A percentile compares a stretch with the other conserved stretches of the same genome.
phyloP scores from a whole-genome alignment of 768 basidiomycete species.

The Russula brevipes region DNA sequence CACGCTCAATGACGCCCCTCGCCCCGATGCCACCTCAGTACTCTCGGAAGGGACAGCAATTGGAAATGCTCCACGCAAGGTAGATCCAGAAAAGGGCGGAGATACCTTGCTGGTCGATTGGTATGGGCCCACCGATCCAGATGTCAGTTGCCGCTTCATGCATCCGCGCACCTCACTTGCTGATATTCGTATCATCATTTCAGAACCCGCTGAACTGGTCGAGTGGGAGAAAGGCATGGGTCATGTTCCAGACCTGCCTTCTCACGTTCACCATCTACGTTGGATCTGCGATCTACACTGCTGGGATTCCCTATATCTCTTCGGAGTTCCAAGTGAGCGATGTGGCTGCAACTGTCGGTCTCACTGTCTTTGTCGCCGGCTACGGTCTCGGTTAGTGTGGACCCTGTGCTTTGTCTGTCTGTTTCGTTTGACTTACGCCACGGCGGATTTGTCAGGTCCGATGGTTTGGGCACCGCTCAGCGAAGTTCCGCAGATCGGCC shows the following conservation, averaged over 20 bases:
- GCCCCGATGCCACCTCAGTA: background rate
- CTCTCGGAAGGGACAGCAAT: background rate
- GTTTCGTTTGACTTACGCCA: too few relatives aligned
- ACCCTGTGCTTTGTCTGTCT: background rate
- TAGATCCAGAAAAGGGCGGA: conserved; percentile 12
- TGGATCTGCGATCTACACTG: conserved; percentile 34
- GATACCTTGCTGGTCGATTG: conserved; percentile 30
- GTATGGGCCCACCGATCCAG: conserved; percentile 27
- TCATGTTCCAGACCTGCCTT: conserved; percentile 33
- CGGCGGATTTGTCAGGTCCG: conserved; percentile 22
- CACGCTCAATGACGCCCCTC: background rate
- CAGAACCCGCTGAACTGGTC: conserved; percentile 31
- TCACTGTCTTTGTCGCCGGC: conserved; percentile 30
- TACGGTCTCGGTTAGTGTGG: conserved; percentile 26
- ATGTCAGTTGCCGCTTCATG: conserved; percentile 10
- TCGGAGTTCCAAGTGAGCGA: conserved; percentile 30
- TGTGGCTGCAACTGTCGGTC: conserved; percentile 32
- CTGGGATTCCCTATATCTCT: conserved; percentile 30
- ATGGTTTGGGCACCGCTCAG: conserved; percentile 33
- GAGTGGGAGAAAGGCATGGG: conserved; percentile 29
- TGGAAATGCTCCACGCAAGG: background rate
- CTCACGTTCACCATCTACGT: conserved; percentile 35
- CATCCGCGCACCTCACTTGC: background rate
- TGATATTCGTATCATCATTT: background rate
- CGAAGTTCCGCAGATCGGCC: conserved; percentile 33